phyloP scores from a whole-genome alignment of 2,329 filamentous ascomycete species.

The Neoascochyta sp. region DNA sequence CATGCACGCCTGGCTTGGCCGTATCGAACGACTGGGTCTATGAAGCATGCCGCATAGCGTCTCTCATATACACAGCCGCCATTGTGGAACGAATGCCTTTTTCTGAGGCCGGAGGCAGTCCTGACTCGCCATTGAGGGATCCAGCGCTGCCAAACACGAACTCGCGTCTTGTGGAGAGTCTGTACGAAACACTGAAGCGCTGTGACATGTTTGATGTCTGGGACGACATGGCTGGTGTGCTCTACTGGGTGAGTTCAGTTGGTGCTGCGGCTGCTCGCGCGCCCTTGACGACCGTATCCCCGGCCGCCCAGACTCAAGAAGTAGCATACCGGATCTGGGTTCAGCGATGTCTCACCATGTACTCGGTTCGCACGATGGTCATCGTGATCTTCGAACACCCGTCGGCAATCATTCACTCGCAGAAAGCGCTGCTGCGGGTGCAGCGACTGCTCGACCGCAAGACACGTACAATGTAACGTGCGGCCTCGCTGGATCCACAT shows the following conservation, averaged over 20 bases:
- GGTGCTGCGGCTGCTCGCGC: slow-evolving; percentile 30
- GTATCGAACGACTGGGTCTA: slow-evolving; percentile 30
- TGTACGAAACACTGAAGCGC: slow-evolving; percentile 21
- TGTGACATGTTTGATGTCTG: slow-evolving; percentile 27
- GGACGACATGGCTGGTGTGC: slow-evolving; percentile 32
- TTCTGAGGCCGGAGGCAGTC: slow-evolving; percentile 25
- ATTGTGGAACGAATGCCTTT: slow-evolving; percentile 27
- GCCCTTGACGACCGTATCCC: slow-evolving; percentile 11
- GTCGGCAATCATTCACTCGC: slow-evolving; percentile 18
- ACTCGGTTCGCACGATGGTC: slow-evolving; percentile 20
- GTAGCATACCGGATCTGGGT: slow-evolving; percentile 22
- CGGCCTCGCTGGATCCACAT: too few species aligned
- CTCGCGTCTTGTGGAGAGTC: slow-evolving; percentile 17
- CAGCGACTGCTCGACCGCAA: slow-evolving; percentile 28
- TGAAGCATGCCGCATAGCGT: slow-evolving; percentile 34
- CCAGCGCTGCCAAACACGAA: too few species aligned
- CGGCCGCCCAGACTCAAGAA: slow-evolving; percentile 3
- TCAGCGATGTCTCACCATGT: slow-evolving; percentile 29
- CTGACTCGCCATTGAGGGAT: too few species aligned
- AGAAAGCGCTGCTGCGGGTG: slow-evolving; percentile 25
- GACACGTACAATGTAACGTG: too few species aligned
- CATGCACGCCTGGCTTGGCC: slow-evolving; percentile 15
- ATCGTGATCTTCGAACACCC: slow-evolving; percentile 29
- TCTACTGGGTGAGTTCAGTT: slow-evolving; percentile 34
- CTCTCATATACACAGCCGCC: slow-evolving; percentile 32